Evolutionary conservation across 2,329 filamentous ascomycete species (phyloP).

Genomic region (Verticillium dahliae): DNA sequence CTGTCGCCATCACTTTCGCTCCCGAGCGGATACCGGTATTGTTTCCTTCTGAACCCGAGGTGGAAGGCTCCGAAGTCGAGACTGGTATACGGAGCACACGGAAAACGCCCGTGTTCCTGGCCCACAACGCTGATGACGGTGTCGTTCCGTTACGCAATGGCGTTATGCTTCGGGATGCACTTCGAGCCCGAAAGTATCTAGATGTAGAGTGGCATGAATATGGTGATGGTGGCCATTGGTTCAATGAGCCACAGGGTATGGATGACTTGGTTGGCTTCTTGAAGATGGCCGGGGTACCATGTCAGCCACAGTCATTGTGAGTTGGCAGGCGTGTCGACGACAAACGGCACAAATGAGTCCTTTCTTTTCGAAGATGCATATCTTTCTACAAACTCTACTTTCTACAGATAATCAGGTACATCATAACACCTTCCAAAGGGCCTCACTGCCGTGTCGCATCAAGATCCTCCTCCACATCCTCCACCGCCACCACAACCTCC

Average conservation of each 20-base stretch:
- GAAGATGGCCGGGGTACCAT: not conserved
- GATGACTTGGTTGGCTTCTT: slow-evolving; percentile 16
- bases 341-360: no score
- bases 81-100: not conserved
- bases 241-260: slow-evolving; percentile 18
- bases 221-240: slow-evolving; percentile 18
- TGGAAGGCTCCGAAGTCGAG: not conserved
- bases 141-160: slow-evolving; percentile 20
- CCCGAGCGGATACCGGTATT: not conserved
- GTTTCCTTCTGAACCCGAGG: not conserved
- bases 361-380: no score
- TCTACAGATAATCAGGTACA: not conserved
- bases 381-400: no score
- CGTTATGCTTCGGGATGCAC: slow-evolving; percentile 11
- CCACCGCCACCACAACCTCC: slow-evolving; percentile 12
- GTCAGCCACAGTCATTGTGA: not conserved
- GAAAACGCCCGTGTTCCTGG: slow-evolving; percentile 18
- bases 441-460: not conserved
- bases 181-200: slow-evolving; percentile 4
- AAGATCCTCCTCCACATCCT: slow-evolving; percentile 4
- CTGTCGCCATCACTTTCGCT: not conserved
- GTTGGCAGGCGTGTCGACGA: no score
- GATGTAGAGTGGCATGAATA: slow-evolving; percentile 21
- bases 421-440: not conserved
- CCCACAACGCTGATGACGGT: slow-evolving; percentile 19